Conservation (phyloP, 352 stramenopile species). For the Globisporangium emineosum region DNA sequence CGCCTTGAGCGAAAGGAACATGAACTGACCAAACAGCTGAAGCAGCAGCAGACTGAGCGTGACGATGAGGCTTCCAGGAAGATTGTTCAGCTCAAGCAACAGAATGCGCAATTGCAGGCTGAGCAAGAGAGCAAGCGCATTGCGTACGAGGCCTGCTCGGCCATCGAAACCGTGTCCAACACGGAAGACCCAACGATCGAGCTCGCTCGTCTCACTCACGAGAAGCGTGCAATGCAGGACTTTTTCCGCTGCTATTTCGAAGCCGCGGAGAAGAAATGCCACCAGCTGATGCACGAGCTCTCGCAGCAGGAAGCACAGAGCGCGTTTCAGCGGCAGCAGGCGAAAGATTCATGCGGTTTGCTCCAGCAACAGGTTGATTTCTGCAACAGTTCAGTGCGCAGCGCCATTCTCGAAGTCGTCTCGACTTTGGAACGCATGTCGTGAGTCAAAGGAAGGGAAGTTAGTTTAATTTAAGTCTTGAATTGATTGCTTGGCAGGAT, state of each 20-base stretch:
- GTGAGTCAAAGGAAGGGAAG: not conserved
- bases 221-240: constrained; percentile 44
- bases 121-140: not conserved
- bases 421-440: constrained; percentile 6
- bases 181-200: not conserved
- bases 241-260: constrained; percentile 49
- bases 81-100: constrained; percentile 4
- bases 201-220: constrained; percentile 25
- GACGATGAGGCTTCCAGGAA: not conserved
- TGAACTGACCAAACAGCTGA: constrained; percentile 1
- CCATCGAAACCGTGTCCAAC: not conserved
- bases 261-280: constrained; percentile 48
- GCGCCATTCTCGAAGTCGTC: constrained; percentile 4
- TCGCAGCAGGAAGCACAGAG: constrained; percentile 28
- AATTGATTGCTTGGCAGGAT: no score
- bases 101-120: constrained; percentile 5
- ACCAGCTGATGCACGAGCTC: constrained; percentile 26
- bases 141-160: not conserved
- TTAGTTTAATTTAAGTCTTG: not conserved
- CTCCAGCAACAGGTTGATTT: not conserved
- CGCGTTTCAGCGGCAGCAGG: not conserved
- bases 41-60: not conserved
- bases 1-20: not conserved
- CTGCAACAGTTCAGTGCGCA: not conserved
- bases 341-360: not conserved